Evolutionary conservation across 2,329 filamentous ascomycete species (phyloP), one percentile per base, ranked within the genome.

Genomic region (Clathrospora elynae): DNA sequence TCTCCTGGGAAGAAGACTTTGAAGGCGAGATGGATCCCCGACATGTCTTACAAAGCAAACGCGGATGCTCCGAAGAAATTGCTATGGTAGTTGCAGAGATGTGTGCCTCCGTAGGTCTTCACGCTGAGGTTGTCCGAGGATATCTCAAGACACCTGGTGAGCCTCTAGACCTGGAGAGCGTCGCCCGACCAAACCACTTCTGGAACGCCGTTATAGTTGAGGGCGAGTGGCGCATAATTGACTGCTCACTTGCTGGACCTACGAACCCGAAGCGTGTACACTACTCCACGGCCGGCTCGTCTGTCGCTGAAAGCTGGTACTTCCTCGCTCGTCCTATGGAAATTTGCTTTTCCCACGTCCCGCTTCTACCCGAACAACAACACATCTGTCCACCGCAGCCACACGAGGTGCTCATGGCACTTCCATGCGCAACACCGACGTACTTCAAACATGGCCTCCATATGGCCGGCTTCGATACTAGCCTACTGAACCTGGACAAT

Each of bases 121-220:
- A 90, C 53, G 89, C 88, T 23, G 92, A 97, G 66, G 79, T 95
- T 13, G 83, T 99, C 10, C 83, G 85, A 46, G 93, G 93, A 1
- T 97, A 93, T 64, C 81, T 99, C 42, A 99, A 99, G 68, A 79
- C 82, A 1, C 93, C 93, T 0, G 92, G 92, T 1, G 93, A 97
- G 46, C 51, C 55, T 7, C 39, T 73, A 6, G 91, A 97, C 59
- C 76, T 90, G 29, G 88, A 87, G 49, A 86, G 86, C 44, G 83
- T 92, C 68, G 88, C 89, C n/a, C 83, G 86, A 19, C 81, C 92
- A 0, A 99, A 99, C 62, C 93, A 99, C 72, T 97, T 88, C 84
- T 99, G 93, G 93, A 99, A 99, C 59, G 85, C 90, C 1, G 89
- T 97, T 12, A 75, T 96, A 23, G 85, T 96, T 6, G 93, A 99